Evolutionary conservation across 202 grass and related monocot species (phyloP), one percentile per base, ranked within the genome.

Genomic region (Dendrocalamus latiflorus): DNA sequence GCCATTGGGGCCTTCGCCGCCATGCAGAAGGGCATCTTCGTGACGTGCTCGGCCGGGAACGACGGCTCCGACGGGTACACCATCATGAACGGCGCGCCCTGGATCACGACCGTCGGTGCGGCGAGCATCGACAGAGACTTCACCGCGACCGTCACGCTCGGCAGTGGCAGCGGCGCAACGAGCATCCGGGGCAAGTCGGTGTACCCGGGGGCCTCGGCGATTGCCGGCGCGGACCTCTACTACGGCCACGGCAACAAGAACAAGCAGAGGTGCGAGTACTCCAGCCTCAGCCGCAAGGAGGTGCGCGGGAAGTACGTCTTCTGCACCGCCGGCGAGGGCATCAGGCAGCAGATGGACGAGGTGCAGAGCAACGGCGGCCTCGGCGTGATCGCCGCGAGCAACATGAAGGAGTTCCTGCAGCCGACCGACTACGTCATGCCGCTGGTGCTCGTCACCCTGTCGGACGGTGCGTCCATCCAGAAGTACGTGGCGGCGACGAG

Each of bases 1-100:
- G 90, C 92, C 24, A 84, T 98, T 12, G 95, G 90, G 0, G 91
- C 95, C 4, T 98, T 95, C 63, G 81, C 88, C 34, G 95, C 95
- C 74, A 75, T 91, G 73, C n/a, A 67, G 63, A 89, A 74, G 60
- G 92, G 95, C 5, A 54, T 98, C 64, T 87, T 91, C 44, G 86
- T 98, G 0, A 28, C 85, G 16, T 91, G 92, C 74, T 83, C 95
- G 0, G 89, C 92, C 0, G 92, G 90, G 16, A 98, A 98, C 75
- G 72, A 78, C 17, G 90, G 90, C 39, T 61, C 87, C 4, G 61
- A 65, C 2, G 77, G 74, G 20, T 93, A 91, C 87, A 90, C 82
- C 20, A 8, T 98, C 87, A n/a, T 62, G 72, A 98, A 94, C 62
- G 86, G 77, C 34, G 90, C 92, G 3, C 95, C 90, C 0, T 94